Percentiles rank a stretch among this genome's conserved stretches.
These are phyloP conservation scores for Leishmania mexicana DNA, from an alignment of 208 protist species.

Conservation along the genomic window DNA sequence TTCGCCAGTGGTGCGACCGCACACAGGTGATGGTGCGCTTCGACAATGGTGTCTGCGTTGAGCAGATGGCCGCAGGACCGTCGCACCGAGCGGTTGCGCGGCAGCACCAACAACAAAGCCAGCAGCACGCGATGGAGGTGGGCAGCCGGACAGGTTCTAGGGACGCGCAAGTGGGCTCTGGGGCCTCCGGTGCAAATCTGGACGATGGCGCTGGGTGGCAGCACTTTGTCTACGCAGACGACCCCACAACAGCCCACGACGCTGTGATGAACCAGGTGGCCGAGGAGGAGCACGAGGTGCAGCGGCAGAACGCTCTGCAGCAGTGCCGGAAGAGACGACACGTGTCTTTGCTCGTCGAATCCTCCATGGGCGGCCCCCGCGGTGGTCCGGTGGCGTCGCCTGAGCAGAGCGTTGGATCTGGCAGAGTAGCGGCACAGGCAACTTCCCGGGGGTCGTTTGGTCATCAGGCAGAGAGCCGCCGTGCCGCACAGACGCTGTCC, in stretches of 20 bases:
- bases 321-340: conserved; percentile 30
- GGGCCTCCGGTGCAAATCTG: neutral
- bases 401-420: neutral
- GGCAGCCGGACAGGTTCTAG: neutral
- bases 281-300: conserved; percentile 44
- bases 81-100: conserved; percentile 1
- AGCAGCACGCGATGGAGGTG: neutral
- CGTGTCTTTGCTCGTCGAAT: neutral
- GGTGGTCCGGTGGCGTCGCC: neutral
- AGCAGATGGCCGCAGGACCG: conserved; percentile 16
- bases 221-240: conserved; percentile 41
- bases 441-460: neutral
- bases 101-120: neutral
- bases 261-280: conserved; percentile 35
- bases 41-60: conserved; percentile 29
- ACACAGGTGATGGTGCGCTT: conserved; percentile 33
- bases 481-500: neutral
- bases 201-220: neutral
- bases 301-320: conserved; percentile 33
- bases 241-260: conserved; percentile 43
- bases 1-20: conserved; percentile 64
- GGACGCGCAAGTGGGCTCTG: neutral
- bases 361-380: neutral
- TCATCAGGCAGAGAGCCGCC: neutral
- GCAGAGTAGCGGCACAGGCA: neutral